Percentiles rank a stretch among this genome's conserved stretches.
Evolutionary conservation across 2,329 filamentous ascomycete species (phyloP).

Genomic region (Fusarium anguioides): DNA sequence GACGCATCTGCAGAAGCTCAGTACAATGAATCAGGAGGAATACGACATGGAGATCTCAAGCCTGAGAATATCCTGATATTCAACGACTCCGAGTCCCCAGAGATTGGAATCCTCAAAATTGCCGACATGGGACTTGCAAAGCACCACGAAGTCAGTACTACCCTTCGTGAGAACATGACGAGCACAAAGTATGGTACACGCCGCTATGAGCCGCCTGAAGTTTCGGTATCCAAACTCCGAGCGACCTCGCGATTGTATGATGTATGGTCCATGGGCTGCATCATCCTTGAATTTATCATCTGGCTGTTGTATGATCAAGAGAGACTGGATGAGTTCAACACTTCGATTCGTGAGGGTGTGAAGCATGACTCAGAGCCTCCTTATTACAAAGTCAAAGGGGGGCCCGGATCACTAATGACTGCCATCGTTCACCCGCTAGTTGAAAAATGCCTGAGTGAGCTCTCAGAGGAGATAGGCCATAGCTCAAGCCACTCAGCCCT

Average conservation of each 20-base stretch:
- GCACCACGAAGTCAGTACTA: constrained; percentile 3
- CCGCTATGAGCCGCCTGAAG: constrained; percentile 1
- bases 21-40: not conserved
- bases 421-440: not conserved
- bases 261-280: constrained; percentile 10
- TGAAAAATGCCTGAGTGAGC: not conserved
- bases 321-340: not conserved
- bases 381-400: not conserved
- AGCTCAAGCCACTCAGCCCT: not conserved
- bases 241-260: constrained; percentile 2
- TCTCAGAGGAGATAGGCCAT: not conserved
- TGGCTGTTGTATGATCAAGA: constrained; percentile 2
- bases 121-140: constrained; percentile 12
- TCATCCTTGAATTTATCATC: constrained; percentile 6
- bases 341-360: not conserved
- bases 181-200: not conserved
- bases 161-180: not conserved
- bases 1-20: not conserved
- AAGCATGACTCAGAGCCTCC: constrained; percentile 6
- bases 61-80: constrained; percentile 10
- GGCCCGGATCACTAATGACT: not conserved
- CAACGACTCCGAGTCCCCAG: not conserved
- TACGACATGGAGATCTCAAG: constrained; percentile 10
- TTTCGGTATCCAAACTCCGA: not conserved
- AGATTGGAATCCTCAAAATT: not conserved